Percentiles rank a stretch among this genome's conserved stretches.
Evolutionary conservation across 2,329 filamentous ascomycete genomes (phyloP).

Genomic region (Alternaria arbusti): DNA sequence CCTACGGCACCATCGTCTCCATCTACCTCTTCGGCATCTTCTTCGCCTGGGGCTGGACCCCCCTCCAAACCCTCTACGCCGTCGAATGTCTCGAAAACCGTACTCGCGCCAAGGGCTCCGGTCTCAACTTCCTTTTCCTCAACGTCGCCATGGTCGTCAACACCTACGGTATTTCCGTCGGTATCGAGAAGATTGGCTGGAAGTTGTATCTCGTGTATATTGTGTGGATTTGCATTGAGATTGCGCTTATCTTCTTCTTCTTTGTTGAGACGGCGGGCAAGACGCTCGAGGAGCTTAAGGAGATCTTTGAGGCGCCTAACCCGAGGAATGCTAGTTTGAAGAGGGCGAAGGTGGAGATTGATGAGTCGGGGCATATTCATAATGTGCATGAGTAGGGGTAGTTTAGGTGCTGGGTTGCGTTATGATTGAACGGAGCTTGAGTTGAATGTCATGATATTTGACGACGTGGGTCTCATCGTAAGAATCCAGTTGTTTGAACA

Average conservation of each 20-base stretch:
- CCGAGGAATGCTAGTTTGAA: slow-evolving; percentile 33
- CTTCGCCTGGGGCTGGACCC: slow-evolving; percentile 51
- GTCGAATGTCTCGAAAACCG: slow-evolving; percentile 50
- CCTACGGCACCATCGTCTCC: slow-evolving; percentile 49
- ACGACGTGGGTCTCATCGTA: background rate
- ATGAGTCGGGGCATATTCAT: slow-evolving; percentile 30
- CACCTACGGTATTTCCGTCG: slow-evolving; percentile 41
- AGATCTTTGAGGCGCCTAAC: slow-evolving; percentile 41
- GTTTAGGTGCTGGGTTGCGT: background rate
- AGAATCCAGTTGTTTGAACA: background rate
- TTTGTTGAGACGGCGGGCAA: slow-evolving; percentile 44
- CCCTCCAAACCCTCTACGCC: slow-evolving; percentile 49
- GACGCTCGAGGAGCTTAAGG: slow-evolving; percentile 42
- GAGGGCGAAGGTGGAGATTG: slow-evolving; percentile 33
- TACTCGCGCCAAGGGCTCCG: slow-evolving; percentile 47
- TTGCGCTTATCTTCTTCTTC: slow-evolving; percentile 38
- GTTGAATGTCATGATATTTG: background rate
- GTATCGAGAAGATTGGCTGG: slow-evolving; percentile 42
- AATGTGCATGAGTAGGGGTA: slow-evolving; percentile 19
- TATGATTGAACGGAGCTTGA: background rate
- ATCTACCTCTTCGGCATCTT: slow-evolving; percentile 52
- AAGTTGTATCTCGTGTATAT: slow-evolving; percentile 43
- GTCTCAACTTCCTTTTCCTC: slow-evolving; percentile 43
- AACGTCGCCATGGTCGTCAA: slow-evolving; percentile 45
- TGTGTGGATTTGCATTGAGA: slow-evolving; percentile 41